Percentiles rank a stretch among this genome's conserved stretches.
Conservation (phyloP, 257 asterid genomes). For the Capsicum rhomboideum region DNA sequence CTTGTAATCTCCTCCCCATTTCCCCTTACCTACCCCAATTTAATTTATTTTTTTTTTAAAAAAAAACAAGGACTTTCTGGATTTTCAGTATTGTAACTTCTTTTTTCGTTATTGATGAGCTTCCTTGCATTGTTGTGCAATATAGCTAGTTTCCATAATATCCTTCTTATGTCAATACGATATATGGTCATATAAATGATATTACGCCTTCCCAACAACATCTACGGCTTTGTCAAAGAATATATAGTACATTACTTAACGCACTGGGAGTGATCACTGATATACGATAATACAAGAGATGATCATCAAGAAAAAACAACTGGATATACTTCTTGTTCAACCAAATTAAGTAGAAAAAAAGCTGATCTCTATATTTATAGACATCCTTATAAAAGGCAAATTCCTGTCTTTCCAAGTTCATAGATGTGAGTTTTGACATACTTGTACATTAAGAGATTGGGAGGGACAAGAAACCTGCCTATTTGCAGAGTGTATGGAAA, state of each 20-base stretch:
- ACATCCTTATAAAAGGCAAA: not conserved
- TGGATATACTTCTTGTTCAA: not conserved
- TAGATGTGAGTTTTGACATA: not conserved
- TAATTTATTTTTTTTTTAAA: too few species aligned
- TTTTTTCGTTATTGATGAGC: not conserved
- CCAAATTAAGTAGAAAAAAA: not conserved
- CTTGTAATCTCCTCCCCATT: too few species aligned
- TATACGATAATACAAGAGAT: not conserved
- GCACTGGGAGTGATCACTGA: not conserved
- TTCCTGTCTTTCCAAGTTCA: not conserved
- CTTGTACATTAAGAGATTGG: not conserved
- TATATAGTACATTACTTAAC: not conserved
- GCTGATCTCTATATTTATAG: not conserved
- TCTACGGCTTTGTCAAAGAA: not conserved
- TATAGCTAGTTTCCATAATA: not conserved
- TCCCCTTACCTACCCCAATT: too few species aligned
- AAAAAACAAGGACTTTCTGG: too few species aligned
- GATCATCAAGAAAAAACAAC: not conserved
- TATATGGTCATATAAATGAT: not conserved
- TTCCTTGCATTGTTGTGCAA: not conserved
- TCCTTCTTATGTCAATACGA: not conserved
- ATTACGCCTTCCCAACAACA: not conserved
- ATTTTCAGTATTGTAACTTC: not conserved
- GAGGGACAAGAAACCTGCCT: not conserved
- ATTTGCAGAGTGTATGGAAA: not conserved